Conservation (phyloP, 306 rosid genomes). For the Elaeagnus macrophylla region DNA sequence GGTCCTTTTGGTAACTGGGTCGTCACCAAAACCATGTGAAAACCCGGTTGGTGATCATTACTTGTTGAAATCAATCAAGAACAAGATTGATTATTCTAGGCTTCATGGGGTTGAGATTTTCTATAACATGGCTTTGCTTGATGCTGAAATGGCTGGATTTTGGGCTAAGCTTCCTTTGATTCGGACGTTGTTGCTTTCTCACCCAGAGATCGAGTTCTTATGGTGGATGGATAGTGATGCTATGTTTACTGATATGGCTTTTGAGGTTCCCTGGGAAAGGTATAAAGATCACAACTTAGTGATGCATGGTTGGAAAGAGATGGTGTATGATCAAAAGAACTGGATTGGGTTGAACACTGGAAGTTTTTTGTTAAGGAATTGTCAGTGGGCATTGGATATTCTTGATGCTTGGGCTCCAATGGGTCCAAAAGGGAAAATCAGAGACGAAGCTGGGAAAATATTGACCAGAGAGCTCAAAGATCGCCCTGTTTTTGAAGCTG, state of each 20-base stretch:
- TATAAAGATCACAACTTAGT: constrained; percentile 61
- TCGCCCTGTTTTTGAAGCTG: constrained; percentile 78
- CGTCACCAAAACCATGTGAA: constrained; percentile 87
- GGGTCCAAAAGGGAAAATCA: constrained; percentile 80
- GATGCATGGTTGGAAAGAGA: constrained; percentile 81
- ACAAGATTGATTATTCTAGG: constrained; percentile 87
- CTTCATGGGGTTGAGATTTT: constrained; percentile 76
- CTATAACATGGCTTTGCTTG: constrained; percentile 71
- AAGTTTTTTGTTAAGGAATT: constrained; percentile 55
- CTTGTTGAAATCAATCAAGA: constrained; percentile 62
- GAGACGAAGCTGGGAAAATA: constrained; percentile 77
- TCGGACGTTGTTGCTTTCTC: constrained; percentile 57
- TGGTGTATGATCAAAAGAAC: constrained; percentile 67
- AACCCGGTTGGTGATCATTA: constrained; percentile 90
- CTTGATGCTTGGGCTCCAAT: constrained; percentile 93
- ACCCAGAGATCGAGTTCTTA: constrained; percentile 68
- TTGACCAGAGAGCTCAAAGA: constrained; percentile 56
- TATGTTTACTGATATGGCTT: constrained; percentile 89
- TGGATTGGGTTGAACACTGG: constrained; percentile 94
- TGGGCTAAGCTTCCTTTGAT: constrained; percentile 90
- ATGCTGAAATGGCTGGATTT: constrained; percentile 87
- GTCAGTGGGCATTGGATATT: constrained; percentile 76
- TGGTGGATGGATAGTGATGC: constrained; percentile 99
- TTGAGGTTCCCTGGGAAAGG: constrained; percentile 82
- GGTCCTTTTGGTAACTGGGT: constrained; percentile 77